Base-by-base conservation (phyloP, 345 rosid species). In the Salix caprea region DNA sequence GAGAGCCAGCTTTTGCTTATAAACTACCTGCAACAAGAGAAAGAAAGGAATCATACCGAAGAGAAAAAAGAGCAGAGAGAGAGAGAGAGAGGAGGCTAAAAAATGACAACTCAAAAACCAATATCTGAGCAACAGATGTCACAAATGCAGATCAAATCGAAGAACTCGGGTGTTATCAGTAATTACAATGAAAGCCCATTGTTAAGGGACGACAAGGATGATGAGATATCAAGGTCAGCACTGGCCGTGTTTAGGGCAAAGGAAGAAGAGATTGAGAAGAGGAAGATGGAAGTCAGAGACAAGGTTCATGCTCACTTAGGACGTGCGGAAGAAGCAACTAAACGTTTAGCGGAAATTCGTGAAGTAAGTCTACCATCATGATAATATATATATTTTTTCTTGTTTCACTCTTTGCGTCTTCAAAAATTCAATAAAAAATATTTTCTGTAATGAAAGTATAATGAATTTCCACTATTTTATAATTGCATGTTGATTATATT, bases 241-340 rank as follows among this genome's bases (percentile, higher is more conserved):
- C 75, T 93, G 71, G 92, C 88, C 23, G 67, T 87, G 87, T 91
- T 91, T 83, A 83, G 87, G 66, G 89, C 88, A 3, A 96, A 91
- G 48, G 99, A 93, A 87, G 98, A 96, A 75, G 98, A 92, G 93
- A 96, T 96, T 72, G 94, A 92, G 85, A 93, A 77, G 87, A 93
- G 84, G 87, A 91, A 89, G 85, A 84, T 82, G 83, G 94, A 91
- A 87, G 88, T 96, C 7, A 88, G 81, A 74, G 91, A 87, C 58
- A 91, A 81, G 71, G 98, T 96, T 16, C 85, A 88, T 44, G 79
- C 88, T 74, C 90, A 90, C 72, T 78, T 96, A 21, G 99, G 94
- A 69, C 91, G 89, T 0, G 94, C 86, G 0, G 94, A 92, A 75
- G 97, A 89, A 75, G 92, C 92, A 5, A 87, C 92, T 16, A 89